A percentile compares a stretch with the other conserved stretches of the same genome.
Evolutionary conservation across 148 eudicot species (phyloP).

Genomic region (Persicaria maculosa): DNA sequence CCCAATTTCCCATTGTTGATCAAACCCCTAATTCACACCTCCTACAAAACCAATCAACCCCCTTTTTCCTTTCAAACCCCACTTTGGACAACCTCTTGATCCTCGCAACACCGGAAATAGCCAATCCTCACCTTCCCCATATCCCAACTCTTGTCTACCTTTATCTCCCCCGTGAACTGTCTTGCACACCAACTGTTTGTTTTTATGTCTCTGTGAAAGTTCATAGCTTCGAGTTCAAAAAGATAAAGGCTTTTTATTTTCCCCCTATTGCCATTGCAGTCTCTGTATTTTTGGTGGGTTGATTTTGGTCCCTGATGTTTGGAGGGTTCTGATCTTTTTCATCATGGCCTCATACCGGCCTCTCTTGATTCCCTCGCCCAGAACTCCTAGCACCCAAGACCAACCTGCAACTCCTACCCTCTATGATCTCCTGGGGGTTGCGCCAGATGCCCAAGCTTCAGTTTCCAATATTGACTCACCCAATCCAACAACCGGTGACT

Average conservation of each 20-base stretch:
- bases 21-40: neutral
- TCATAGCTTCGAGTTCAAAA: neutral
- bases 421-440: constrained; percentile 27
- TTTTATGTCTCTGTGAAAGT: constrained; percentile 1
- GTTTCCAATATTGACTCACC: constrained; percentile 19
- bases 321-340: constrained; percentile 30
- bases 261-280: neutral
- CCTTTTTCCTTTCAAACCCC: neutral
- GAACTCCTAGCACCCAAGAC: constrained; percentile 30
- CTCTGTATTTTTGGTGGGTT: neutral
- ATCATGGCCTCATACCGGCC: constrained; percentile 49
- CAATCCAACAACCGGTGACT: constrained; percentile 20
- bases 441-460: constrained; percentile 14
- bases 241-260: no score
- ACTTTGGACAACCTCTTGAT: neutral
- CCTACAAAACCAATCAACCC: neutral
- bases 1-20: neutral
- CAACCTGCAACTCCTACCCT: constrained; percentile 24
- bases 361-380: constrained; percentile 47
- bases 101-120: neutral
- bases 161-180: neutral
- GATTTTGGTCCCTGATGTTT: neutral
- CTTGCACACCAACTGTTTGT: neutral
- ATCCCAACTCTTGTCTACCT: neutral
- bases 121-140: neutral